Evolutionary conservation across 208 protist genomes (phyloP).

Genomic region (Acanthamoeba royreba): DNA sequence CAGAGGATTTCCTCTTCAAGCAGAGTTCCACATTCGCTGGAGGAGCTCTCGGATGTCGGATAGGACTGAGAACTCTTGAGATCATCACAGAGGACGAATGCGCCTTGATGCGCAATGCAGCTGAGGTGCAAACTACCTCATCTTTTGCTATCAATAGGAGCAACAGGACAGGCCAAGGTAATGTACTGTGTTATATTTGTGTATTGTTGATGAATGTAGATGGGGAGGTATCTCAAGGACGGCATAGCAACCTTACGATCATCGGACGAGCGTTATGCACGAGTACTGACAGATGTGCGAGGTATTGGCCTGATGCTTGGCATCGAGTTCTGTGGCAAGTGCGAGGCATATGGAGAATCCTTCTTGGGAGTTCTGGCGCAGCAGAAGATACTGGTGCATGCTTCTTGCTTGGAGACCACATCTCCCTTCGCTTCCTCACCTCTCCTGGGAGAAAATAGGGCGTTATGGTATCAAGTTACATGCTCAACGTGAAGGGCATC

Average conservation of each 20-base stretch:
- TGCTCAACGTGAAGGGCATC: slow-evolving; percentile 19
- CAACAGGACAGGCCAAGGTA: no score
- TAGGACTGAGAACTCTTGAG: not conserved
- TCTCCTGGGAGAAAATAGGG: not conserved
- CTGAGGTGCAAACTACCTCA: not conserved
- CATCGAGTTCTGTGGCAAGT: not conserved
- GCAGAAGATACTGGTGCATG: not conserved
- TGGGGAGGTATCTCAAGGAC: not conserved
- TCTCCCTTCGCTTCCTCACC: no score
- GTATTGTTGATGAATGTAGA: not conserved
- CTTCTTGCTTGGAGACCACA: no score
- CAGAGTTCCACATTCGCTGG: slow-evolving; percentile 27
- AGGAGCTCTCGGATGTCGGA: not conserved
- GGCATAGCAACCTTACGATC: not conserved
- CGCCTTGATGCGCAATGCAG: not conserved
- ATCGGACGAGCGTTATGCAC: not conserved
- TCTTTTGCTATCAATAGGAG: not conserved
- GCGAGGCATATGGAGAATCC: not conserved
- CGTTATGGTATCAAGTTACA: slow-evolving; percentile 11
- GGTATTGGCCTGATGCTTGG: not conserved
- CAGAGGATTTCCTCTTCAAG: slow-evolving; percentile 4
- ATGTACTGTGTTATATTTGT: no score
- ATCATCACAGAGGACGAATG: not conserved
- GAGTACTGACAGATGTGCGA: not conserved
- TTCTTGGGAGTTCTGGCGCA: not conserved